These are phyloP conservation scores for Cephalotrichum gorgonifer DNA, from an alignment of 2,329 filamentous ascomycete genomes.

Conservation along the genomic window DNA sequence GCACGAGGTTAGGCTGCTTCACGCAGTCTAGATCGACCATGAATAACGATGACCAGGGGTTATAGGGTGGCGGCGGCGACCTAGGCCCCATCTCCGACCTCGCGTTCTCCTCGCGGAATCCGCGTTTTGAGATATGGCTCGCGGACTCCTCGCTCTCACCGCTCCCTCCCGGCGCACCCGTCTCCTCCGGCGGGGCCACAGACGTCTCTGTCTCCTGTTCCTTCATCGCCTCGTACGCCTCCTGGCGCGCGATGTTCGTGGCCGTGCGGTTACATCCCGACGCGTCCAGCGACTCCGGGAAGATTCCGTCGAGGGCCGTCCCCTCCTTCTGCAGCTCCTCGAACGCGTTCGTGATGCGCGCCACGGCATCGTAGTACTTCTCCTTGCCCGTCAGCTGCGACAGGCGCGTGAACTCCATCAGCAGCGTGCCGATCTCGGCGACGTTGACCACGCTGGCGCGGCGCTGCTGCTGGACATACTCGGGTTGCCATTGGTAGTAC, in stretches of 20 bases:
- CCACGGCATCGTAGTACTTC: constrained; percentile 84
- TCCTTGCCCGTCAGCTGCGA: constrained; percentile 73
- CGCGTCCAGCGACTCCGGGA: constrained; percentile 66
- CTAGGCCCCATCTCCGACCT: not conserved
- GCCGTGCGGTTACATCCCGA: constrained; percentile 63
- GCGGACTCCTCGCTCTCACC: not conserved
- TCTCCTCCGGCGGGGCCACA: not conserved
- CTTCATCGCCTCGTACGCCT: not conserved
- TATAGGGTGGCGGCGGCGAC: not conserved
- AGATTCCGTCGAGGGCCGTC: constrained; percentile 67
- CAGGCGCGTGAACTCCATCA: constrained; percentile 80
- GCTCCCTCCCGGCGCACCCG: not conserved
- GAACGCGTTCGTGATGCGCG: constrained; percentile 72
- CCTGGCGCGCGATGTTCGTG: constrained; percentile 9
- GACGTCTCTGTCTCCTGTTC: not conserved
- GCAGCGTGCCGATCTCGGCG: constrained; percentile 69
- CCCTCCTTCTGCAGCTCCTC: constrained; percentile 60
- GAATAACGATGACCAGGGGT: not conserved
- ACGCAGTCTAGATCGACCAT: constrained; percentile 4
- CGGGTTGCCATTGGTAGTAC: constrained; percentile 68
- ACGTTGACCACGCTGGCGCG: constrained; percentile 48
- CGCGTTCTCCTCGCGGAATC: constrained; percentile 1
- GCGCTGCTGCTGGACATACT: constrained; percentile 51
- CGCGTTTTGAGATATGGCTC: not conserved
- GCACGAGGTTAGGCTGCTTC: constrained; percentile 26